Evolutionary conservation across 2,329 filamentous ascomycete species (phyloP).

Genomic region (Curvularia sp.): DNA sequence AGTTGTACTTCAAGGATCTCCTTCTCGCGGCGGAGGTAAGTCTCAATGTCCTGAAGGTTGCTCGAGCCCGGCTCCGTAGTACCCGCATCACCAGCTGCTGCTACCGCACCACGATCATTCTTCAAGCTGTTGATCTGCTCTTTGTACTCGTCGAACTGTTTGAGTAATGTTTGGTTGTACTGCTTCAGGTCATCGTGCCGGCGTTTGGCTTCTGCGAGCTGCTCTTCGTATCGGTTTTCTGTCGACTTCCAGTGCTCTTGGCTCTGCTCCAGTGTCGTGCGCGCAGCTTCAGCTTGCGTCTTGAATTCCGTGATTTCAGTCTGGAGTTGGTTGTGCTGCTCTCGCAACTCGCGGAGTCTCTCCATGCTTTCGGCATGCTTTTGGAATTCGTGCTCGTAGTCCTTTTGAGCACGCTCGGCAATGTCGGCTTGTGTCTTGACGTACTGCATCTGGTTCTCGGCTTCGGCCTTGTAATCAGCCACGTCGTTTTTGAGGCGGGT

Average conservation of each 20-base stretch:
- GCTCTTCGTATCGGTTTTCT: conserved; percentile 79
- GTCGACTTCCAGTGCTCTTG: conserved; percentile 89
- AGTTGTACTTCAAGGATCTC: conserved; percentile 98
- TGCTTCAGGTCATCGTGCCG: conserved; percentile 83
- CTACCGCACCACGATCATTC: conserved; percentile 66
- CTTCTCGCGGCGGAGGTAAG: conserved; percentile 91
- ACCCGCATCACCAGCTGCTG: conserved; percentile 60
- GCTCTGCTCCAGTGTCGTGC: conserved; percentile 77
- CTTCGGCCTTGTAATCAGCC: conserved; percentile 78
- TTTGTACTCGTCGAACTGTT: conserved; percentile 84
- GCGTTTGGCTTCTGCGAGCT: conserved; percentile 78
- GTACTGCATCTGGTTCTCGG: conserved; percentile 87
- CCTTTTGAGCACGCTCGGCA: conserved; percentile 88
- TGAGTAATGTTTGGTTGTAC: conserved; percentile 89
- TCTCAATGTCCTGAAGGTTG: conserved; percentile 87
- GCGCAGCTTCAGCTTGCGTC: conserved; percentile 85
- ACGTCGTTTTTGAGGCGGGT: conserved; percentile 82
- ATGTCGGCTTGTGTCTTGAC: conserved; percentile 93
- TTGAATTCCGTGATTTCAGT: conserved; percentile 76
- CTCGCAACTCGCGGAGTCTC: conserved; percentile 77
- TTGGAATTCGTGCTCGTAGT: conserved; percentile 92
- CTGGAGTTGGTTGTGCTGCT: conserved; percentile 82
- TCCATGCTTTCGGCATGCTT: conserved; percentile 97
- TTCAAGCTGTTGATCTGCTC: conserved; percentile 81
- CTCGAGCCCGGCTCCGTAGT: conserved; percentile 67